Evolutionary conservation across 1,139 yeast species (phyloP).

Genomic region (Kodamaea arcana): DNA sequence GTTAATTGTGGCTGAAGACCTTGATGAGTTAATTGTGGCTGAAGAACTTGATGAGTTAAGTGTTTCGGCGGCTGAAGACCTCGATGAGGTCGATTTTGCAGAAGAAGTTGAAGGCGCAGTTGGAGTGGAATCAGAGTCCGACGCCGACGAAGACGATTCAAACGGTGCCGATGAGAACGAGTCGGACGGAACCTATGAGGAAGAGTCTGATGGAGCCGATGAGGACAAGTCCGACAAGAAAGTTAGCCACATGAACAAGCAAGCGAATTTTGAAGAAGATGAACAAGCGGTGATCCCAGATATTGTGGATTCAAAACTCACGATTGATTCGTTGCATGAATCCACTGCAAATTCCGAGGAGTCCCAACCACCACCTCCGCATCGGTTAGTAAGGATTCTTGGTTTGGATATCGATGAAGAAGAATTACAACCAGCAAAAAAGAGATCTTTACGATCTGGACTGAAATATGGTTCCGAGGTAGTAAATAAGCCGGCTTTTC

Average conservation of each 20-base stretch:
- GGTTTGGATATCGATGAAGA: neutral
- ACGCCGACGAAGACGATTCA: slow-evolving; percentile 1
- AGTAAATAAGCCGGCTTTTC: neutral
- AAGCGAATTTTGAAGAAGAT: too few relatives aligned
- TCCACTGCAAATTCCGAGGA: too few relatives aligned
- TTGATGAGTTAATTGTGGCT: neutral
- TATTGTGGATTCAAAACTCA: too few relatives aligned
- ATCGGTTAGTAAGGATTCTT: neutral
- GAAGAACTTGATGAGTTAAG: neutral
- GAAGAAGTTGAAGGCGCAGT: slow-evolving; percentile 1
- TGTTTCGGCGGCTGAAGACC: neutral
- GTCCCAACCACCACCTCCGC: too few relatives aligned
- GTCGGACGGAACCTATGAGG: neutral
- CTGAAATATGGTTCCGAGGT: neutral
- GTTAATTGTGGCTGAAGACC: neutral
- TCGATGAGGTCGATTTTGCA: neutral
- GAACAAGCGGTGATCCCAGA: too few relatives aligned
- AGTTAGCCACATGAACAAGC: too few relatives aligned
- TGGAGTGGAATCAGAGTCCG: neutral
- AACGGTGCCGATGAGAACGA: neutral
- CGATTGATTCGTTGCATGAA: too few relatives aligned
- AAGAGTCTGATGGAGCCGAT: neutral
- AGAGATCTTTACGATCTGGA: slow-evolving; percentile 1
- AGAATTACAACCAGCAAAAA: neutral
- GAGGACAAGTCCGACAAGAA: neutral